phyloP scores from a whole-genome alignment of 805 yeast species.

The Metschnikowia hibisci region DNA sequence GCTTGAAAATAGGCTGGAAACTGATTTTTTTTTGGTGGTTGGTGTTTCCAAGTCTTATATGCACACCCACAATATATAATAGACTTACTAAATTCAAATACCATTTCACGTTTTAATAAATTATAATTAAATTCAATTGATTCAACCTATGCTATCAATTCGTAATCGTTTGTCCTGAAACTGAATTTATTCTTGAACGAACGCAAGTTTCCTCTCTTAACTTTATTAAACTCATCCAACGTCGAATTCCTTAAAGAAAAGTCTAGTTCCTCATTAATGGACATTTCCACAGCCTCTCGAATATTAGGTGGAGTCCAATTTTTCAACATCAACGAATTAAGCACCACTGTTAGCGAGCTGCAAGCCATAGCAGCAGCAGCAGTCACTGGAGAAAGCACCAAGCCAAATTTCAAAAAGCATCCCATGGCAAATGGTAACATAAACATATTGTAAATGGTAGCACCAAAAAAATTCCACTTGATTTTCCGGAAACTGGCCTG shows the following conservation, averaged over 20 bases:
- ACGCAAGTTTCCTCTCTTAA: conserved; percentile 2
- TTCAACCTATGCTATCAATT: background rate
- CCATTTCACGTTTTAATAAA: background rate
- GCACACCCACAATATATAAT: too few relatives aligned
- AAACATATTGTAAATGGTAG: conserved; percentile 72
- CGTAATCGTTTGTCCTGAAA: background rate
- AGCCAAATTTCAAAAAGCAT: conserved; percentile 68
- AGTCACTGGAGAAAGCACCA: conserved; percentile 78
- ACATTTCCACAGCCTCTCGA: conserved; percentile 1
- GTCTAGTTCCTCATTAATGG: conserved; percentile 5
- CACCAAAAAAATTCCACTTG: conserved; percentile 82
- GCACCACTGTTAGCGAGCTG: conserved; percentile 84
- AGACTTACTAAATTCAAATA: background rate
- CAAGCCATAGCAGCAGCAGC: conserved; percentile 94
- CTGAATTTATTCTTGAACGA: background rate
- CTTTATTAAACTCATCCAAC: conserved; percentile 13
- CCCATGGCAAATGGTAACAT: conserved; percentile 97
- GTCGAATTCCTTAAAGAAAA: conserved; percentile 14
- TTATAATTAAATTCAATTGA: background rate
- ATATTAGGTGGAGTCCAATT: conserved; percentile 48
- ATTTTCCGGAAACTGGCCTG: conserved; percentile 67
- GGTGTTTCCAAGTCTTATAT: too few relatives aligned
- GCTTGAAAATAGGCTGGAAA: too few relatives aligned
- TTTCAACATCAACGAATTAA: conserved; percentile 71
- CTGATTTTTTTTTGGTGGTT: too few relatives aligned